Evolutionary conservation across 2,329 filamentous ascomycete species (phyloP), one percentile per base, ranked within the genome.

Genomic region (Ophiostoma angusticollis): DNA sequence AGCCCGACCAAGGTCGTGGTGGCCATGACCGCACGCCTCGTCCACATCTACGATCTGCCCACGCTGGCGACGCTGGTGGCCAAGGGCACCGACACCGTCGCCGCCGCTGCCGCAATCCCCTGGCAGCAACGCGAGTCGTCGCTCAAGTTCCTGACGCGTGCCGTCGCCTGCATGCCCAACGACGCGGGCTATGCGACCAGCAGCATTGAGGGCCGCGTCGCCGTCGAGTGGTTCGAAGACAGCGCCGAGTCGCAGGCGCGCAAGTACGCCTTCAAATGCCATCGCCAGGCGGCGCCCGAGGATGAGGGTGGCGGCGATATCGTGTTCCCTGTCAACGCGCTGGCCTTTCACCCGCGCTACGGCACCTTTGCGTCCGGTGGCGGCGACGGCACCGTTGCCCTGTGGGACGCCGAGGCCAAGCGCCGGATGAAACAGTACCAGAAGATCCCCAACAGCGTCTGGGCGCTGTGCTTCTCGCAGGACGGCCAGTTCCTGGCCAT

Each of bases 211-310:
- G 91, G 91, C 5, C 78, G 91, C 50, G 86, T 98, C 2, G 89
- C 87, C 0, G 91, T 98, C 1, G 91, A 98, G 59, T 96, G 87
- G 84, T 96, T 98, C 57, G 91, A 96, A 55, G 84, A 91, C 13
- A 84, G 78, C 5, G 67, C 77, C 30, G 83, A 89, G 58, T 87
- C 83, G 4, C 87, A 96, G 62, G 80, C 83, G 28, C 75, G 87
- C 49, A 96, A 95, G 59, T 98, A 96, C 58, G 91, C 91, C 12
- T 98, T 98, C 74, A 98, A 98, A 61, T 98, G 91, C 61, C 91
- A 98, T 61, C 75, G 91, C 5, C 84, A 93, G 58, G 70, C 77
- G 1, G 69, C 67, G 9, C 61, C 74, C 2, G 70, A 78, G 29
- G 68, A 70, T 9, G 71, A 72, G 39, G 70, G 71, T 31, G 76